Evolutionary conservation across 768 basidiomycete species (phyloP).

Genomic region (Psilocybe subaeruginosa): DNA sequence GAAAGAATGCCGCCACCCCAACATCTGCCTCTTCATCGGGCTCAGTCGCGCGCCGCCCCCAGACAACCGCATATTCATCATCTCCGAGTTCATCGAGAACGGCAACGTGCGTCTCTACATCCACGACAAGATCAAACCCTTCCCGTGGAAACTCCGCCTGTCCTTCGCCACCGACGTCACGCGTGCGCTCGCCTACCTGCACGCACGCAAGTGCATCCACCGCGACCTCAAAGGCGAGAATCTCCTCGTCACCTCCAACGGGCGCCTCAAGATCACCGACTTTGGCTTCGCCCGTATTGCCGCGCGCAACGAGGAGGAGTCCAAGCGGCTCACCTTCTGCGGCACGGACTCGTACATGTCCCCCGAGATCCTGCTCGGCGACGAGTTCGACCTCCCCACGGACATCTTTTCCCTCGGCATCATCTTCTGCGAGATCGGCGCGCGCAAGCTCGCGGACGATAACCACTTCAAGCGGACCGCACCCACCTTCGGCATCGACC

Average conservation of each 20-base stretch:
- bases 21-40: conserved; percentile 93
- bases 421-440: conserved; percentile 90
- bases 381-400: conserved; percentile 91
- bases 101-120: conserved; percentile 93
- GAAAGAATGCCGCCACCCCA: conserved; percentile 93
- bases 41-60: conserved; percentile 78
- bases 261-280: conserved; percentile 96
- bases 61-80: conserved; percentile 88
- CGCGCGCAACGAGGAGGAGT: conserved; percentile 89
- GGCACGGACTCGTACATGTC: conserved; percentile 97
- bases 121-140: conserved; percentile 77
- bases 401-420: conserved; percentile 95
- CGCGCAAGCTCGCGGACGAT: conserved; percentile 86
- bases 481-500: conserved; percentile 80
- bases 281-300: conserved; percentile 97
- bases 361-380: conserved; percentile 90
- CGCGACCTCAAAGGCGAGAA: conserved; percentile 98
- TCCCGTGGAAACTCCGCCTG: conserved; percentile 92
- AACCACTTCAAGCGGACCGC: conserved; percentile 74
- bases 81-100: conserved; percentile 93
- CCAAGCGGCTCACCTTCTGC: conserved; percentile 81
- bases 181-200: conserved; percentile 95
- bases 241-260: conserved; percentile 91
- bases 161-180: conserved; percentile 96
- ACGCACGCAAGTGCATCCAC: conserved; percentile 88